Evolutionary conservation across 202 grass and related monocot genomes (phyloP).

Genomic region (Zizania palustris): DNA sequence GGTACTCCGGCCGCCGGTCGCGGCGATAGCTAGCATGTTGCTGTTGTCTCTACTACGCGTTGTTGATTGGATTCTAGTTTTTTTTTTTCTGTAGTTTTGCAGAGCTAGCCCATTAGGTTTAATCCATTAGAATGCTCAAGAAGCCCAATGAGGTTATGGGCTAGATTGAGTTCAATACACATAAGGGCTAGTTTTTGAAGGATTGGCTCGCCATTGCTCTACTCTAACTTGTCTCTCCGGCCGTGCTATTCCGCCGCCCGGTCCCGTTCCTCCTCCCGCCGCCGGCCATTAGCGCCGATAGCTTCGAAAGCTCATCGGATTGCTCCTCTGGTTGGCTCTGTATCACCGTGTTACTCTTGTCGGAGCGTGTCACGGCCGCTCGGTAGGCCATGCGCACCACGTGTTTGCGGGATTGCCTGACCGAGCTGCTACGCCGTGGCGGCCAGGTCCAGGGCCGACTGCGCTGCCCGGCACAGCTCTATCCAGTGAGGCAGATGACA

Average conservation of each 20-base stretch:
- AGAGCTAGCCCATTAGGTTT: too few relatives aligned
- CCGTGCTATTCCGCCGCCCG: not conserved
- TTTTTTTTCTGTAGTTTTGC: too few relatives aligned
- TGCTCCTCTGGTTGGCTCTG: too few relatives aligned
- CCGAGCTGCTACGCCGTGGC: slow-evolving; percentile 29
- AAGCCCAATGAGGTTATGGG: not conserved
- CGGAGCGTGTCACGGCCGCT: not conserved
- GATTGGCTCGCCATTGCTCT: not conserved
- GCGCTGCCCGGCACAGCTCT: slow-evolving; percentile 27
- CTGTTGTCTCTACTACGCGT: too few relatives aligned
- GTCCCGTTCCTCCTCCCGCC: not conserved
- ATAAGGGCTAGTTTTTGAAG: not conserved
- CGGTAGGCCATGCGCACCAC: slow-evolving; percentile 34
- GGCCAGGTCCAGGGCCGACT: not conserved
- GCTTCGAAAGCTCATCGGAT: too few relatives aligned
- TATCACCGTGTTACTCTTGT: too few relatives aligned
- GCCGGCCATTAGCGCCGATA: not conserved
- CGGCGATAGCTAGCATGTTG: too few relatives aligned
- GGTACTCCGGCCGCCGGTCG: too few relatives aligned
- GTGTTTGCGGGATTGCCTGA: slow-evolving; percentile 47
- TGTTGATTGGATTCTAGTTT: too few relatives aligned
- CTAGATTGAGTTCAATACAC: not conserved
- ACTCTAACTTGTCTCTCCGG: not conserved
- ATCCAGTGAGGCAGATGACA: slow-evolving; percentile 55
- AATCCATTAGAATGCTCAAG: not conserved